phyloP scores from a whole-genome alignment of 495 filamentous ascomycete species.

The Hapsidospora chrysogenum region DNA sequence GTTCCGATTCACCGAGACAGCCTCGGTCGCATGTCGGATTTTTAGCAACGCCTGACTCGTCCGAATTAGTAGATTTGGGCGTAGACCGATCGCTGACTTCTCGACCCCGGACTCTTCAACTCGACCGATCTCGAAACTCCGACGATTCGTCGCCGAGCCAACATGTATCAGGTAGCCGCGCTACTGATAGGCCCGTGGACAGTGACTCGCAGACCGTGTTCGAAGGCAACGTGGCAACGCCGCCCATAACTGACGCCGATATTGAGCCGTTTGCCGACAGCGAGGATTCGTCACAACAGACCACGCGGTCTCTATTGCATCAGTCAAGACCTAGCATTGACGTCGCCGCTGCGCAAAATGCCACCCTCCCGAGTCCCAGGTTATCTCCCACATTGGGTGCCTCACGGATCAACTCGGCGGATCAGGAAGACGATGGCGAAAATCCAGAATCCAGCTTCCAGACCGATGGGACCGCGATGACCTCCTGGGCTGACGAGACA shows the following conservation, averaged over 20 bases:
- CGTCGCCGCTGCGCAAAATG: constrained; percentile 57
- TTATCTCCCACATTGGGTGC: constrained; percentile 81
- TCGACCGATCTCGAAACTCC: constrained; percentile 15
- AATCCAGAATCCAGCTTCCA: constrained; percentile 8
- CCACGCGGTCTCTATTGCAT: constrained; percentile 4
- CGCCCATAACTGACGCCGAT: constrained; percentile 35
- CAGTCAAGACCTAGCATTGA: constrained; percentile 33
- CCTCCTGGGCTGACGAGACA: constrained; percentile 8
- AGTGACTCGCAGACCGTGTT: constrained; percentile 29
- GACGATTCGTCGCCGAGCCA: constrained; percentile 26
- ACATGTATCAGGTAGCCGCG: no score
- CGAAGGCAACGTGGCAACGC: constrained; percentile 37
- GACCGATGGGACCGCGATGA: constrained; percentile 5
- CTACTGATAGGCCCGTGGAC: constrained; percentile 26
- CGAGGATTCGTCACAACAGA: constrained; percentile 14
- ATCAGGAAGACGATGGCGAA: constrained; percentile 22
- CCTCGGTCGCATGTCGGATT: constrained; percentile 12
- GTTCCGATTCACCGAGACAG: background rate
- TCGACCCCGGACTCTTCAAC: constrained; percentile 14
- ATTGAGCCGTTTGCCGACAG: constrained; percentile 29
- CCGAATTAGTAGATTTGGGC: constrained; percentile 14
- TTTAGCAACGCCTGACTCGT: constrained; percentile 30
- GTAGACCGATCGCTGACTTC: constrained; percentile 14
- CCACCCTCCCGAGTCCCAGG: constrained; percentile 86
- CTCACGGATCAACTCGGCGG: constrained; percentile 34